Evolutionary conservation across 2,329 filamentous ascomycete genomes (phyloP).

Genomic region (Ophiostoma sp.): DNA sequence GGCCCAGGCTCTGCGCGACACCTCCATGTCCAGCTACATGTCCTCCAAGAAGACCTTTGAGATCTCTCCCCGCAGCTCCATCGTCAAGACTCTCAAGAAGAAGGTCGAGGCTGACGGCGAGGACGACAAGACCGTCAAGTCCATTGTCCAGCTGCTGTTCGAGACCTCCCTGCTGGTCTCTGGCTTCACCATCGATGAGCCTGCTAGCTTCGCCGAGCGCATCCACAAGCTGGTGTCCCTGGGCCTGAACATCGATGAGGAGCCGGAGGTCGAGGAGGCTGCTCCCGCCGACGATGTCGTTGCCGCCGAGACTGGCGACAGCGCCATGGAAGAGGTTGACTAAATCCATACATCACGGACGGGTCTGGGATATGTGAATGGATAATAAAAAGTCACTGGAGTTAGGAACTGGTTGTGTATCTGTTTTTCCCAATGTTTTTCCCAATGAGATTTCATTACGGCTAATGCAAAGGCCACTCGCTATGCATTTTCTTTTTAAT

Average conservation of each 20-base stretch:
- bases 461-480: constrained; percentile 25
- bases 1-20: constrained; percentile 98
- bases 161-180: constrained; percentile 98
- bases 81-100: constrained; percentile 98
- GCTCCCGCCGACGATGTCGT: constrained; percentile 53
- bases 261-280: constrained; percentile 46
- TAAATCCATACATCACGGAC: constrained; percentile 47
- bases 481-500: constrained; percentile 25
- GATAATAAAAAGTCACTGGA: constrained; percentile 39
- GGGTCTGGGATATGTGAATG: constrained; percentile 28
- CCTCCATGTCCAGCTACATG: constrained; percentile 99
- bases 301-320: constrained; percentile 66
- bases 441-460: constrained; percentile 10
- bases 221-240: constrained; percentile 99
- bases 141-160: constrained; percentile 95
- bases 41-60: constrained; percentile 99
- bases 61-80: constrained; percentile 97
- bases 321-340: constrained; percentile 99
- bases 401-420: constrained; percentile 34
- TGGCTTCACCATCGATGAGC: constrained; percentile 99
- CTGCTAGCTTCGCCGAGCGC: constrained; percentile 93
- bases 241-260: constrained; percentile 95
- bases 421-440: neutral
- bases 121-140: constrained; percentile 99
- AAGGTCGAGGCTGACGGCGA: constrained; percentile 97